Base-by-base conservation (phyloP, 495 filamentous ascomycete species). In the Neurospora sp. region DNA sequence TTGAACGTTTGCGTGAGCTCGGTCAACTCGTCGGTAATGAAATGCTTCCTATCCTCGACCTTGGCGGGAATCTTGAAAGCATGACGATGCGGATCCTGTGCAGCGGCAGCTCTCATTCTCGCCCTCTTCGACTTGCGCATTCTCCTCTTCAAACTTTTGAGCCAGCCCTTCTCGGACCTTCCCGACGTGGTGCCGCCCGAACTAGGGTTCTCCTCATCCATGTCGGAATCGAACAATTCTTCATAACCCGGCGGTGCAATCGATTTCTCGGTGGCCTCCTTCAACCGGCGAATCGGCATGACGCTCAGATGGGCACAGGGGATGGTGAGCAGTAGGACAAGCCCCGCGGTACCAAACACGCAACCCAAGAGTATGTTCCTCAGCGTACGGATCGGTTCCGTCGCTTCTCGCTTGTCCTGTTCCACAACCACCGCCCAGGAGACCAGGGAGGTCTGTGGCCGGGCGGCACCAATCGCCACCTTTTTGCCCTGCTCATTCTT, bases 1-100 rank as follows among this genome's bases (percentile, higher is more conserved):
- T 98, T 98, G 80, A 96, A 98, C 0, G 93, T 96, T 66, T 84
- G 79, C 0, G 94, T 97, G 28, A 97, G 84, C 76, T 97, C 94
- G 0, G 93, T 95, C 15, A 97, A 83, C 77, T 97, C 94, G 78
- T 97, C 94, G 11, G 92, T 92, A 40, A 97, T 84, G 34, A 88
- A 82, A 75, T 94, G 91, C 70, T 91, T 92, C 13, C 89, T 84
- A 72, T 93, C 90, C 69, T 89, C 89, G 5, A 97, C 94, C 80
- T 91, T 92, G 9, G 87, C 89, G 0, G 94, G 94, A 48, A 97
- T 96, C 70, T 92, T 92, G 82, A 96, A 97, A 7, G 83, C 84
- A 13, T 86, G 86, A 37, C 87, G 84, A 43, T 83, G 78, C 11
- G 82, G 72, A 34, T 86, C 84, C 24, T 86, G 83, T 9, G 86